Evolutionary conservation across 1,284 basidiomycete genomes (phyloP), one percentile per base, ranked within the genome.

Genomic region (Rhodotorula sp.): DNA sequence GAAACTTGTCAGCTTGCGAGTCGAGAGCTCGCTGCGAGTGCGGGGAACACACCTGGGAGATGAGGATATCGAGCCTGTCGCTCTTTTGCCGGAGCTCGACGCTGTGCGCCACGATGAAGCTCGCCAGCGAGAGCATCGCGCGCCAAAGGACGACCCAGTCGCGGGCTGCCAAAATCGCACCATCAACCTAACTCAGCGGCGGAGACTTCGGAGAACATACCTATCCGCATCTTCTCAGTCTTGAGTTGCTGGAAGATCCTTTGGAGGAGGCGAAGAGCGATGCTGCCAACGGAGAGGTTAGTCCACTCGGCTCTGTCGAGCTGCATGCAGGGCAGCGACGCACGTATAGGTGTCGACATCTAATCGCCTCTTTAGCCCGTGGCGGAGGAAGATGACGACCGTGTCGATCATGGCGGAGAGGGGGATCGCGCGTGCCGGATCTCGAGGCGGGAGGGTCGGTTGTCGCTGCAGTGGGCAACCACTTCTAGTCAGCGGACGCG

Each of bases 101-200:
- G 32, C 68, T 60, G 6, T 72, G 63, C 5, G 66, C 52, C 1
- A 74, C 74, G 48, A 77, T 48, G 39, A 73, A 74, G 30, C 67
- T 61, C 22, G 69, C 68, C n/a, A 77, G 67, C 4, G 65, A 66
- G 36, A 77, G 55, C 20, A 77, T 60, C 7, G 74, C 67, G 11
- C 71, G 66, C 76, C 76, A 77, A 22, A 77, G 51, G 51, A 58
- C 51, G 44, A 68, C 63, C 76, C 76, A 77, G 56, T 77, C 73
- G 55, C 74, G 76, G 0, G 58, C 74, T 67, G 67, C 46, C 22
- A 32, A 34, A n/a, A n/a, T n/a, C n/a, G n/a, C n/a, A n/a, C n/a
- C 56, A 51, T 29, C 20, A 20, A 4, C 11, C 17, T 34, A 6
- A 6, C 2, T 27, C 4, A 36, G 6, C 9, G 5, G 19, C 4